Conservation (phyloP, 2,329 filamentous ascomycete species). For the Monosporascus sp. region DNA sequence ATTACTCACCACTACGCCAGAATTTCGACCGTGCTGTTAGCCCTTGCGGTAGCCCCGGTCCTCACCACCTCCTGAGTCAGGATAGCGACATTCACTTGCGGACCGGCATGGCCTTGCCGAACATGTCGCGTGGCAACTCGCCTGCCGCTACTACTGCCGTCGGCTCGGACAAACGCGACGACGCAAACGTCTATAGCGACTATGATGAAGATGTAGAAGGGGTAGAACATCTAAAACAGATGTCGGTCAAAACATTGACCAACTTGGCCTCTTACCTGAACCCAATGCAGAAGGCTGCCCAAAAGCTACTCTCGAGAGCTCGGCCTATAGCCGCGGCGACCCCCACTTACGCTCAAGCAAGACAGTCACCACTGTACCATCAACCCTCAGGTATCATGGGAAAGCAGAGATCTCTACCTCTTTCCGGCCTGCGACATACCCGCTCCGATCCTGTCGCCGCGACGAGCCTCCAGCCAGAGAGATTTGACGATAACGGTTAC, state of each 20-base stretch:
- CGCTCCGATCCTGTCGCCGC: constrained; percentile 7
- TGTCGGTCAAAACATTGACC: constrained; percentile 41
- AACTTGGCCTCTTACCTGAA: constrained; percentile 53
- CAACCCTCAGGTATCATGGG: constrained; percentile 10
- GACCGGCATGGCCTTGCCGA: background rate
- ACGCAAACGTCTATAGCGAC: constrained; percentile 11
- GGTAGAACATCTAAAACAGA: constrained; percentile 29
- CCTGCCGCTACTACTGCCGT: constrained; percentile 6
- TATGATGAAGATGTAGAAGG: constrained; percentile 20
- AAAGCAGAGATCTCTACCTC: background rate
- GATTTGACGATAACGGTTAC: constrained; percentile 7
- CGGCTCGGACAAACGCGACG: constrained; percentile 4
- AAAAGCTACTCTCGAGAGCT: constrained; percentile 35
- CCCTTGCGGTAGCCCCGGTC: constrained; percentile 20
- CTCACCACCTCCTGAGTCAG: background rate
- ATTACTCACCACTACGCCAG: constrained; percentile 49
- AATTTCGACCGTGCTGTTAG: constrained; percentile 48
- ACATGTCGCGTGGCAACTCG: constrained; percentile 22
- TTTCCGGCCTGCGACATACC: background rate
- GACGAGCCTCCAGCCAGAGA: constrained; percentile 13
- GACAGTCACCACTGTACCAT: constrained; percentile 5
- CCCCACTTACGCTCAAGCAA: constrained; percentile 7
- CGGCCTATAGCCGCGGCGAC: constrained; percentile 12
- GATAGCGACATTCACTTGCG: constrained; percentile 1
- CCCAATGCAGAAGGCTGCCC: constrained; percentile 46